phyloP scores from a whole-genome alignment of 345 rosid species.

The Hypericum perforatum region DNA sequence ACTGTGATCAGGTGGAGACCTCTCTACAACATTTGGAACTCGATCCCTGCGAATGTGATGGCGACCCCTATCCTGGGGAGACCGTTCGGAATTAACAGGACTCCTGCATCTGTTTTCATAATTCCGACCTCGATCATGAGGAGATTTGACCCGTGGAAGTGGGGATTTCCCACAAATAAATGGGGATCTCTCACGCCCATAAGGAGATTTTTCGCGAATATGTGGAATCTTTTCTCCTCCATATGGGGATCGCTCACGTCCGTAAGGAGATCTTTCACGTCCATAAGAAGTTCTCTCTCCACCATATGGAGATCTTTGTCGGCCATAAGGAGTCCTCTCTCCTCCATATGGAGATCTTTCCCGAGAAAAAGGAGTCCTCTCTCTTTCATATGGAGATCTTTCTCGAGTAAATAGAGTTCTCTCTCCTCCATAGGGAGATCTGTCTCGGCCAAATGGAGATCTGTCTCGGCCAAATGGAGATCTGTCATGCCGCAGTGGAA shows the following conservation, averaged over 20 bases:
- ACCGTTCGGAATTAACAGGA: constrained; percentile 57
- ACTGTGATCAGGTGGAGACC: constrained; percentile 49
- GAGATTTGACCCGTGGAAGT: constrained; percentile 52
- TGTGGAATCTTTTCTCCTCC: constrained; percentile 29
- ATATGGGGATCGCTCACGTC: constrained; percentile 23
- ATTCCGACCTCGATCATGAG: constrained; percentile 55
- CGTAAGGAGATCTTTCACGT: constrained; percentile 11
- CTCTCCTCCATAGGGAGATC: too few species aligned
- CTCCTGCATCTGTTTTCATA: constrained; percentile 68
- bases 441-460: too few species aligned
- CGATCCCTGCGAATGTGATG: constrained; percentile 56
- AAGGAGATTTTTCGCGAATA: constrained; percentile 8
- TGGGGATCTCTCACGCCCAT: constrained; percentile 23
- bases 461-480: too few species aligned
- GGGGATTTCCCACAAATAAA: constrained; percentile 38
- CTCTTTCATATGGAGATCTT: too few species aligned
- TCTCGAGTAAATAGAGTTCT: too few species aligned
- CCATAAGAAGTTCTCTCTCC: constrained; percentile 13
- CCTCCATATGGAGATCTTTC: too few species aligned
- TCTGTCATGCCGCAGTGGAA: constrained; percentile 3
- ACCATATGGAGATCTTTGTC: constrained; percentile 35
- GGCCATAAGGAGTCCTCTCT: constrained; percentile 3
- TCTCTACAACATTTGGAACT: constrained; percentile 47
- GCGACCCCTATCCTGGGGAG: constrained; percentile 46
- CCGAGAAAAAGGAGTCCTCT: background rate